Conservation (phyloP, 2,329 filamentous ascomycete genomes). For the Colletotrichum paranaense region DNA sequence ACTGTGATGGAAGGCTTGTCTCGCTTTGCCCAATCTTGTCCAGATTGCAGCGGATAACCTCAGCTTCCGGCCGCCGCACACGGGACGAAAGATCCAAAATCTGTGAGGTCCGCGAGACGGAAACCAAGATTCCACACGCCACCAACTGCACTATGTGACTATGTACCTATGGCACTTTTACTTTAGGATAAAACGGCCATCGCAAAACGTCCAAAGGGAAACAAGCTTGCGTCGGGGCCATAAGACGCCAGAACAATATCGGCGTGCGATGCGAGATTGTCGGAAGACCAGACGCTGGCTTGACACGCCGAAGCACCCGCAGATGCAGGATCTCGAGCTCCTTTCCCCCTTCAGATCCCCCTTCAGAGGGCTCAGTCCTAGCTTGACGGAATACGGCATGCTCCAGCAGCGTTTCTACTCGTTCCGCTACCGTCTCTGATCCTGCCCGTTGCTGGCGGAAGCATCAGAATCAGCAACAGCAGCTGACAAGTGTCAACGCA, state of each 20-base stretch:
- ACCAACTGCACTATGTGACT: too few species aligned
- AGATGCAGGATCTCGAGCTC: slow-evolving; percentile 13
- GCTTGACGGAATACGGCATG: background rate
- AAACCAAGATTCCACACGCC: background rate
- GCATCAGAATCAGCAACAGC: background rate
- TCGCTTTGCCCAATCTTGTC: slow-evolving; percentile 1
- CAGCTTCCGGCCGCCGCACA: slow-evolving; percentile 30
- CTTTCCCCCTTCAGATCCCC: background rate
- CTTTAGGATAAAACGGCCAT: background rate
- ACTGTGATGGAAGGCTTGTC: background rate
- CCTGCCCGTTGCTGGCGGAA: background rate
- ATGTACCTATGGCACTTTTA: background rate
- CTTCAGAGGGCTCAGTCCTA: background rate
- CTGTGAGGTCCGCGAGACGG: slow-evolving; percentile 15
- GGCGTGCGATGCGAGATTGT: slow-evolving; percentile 22
- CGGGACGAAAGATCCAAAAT: slow-evolving; percentile 13
- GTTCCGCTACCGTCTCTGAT: background rate
- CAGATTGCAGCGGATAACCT: slow-evolving; percentile 22
- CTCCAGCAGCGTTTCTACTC: background rate
- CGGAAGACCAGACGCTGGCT: slow-evolving; percentile 13
- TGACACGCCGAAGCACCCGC: slow-evolving; percentile 19
- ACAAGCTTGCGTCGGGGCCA: background rate
- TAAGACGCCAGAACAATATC: background rate
- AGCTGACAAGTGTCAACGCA: slow-evolving; percentile 10
- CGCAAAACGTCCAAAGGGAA: background rate